Evolutionary conservation across 1,139 yeast genomes (phyloP).

Genomic region (Lodderomyces theae): DNA sequence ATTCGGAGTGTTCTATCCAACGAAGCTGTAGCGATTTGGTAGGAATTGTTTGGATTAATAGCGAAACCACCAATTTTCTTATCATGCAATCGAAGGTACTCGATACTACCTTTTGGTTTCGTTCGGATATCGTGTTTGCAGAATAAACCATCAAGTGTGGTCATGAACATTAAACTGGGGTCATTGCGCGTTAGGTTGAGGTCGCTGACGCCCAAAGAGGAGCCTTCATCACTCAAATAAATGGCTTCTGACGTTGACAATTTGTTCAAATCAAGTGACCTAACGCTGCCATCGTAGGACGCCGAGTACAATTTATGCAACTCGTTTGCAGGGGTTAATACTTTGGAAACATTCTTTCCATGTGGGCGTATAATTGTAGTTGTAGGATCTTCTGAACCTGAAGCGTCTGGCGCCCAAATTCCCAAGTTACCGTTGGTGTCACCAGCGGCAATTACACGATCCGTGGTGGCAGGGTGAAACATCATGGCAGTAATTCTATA

Average conservation of each 20-base stretch:
- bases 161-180: conserved; percentile 57
- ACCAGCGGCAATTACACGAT: conserved; percentile 74
- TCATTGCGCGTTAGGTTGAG: conserved; percentile 45
- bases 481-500: conserved; percentile 71
- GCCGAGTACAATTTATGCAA: conserved; percentile 61
- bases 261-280: conserved; percentile 65
- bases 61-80: conserved; percentile 89
- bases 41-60: conserved; percentile 59
- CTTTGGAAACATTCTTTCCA: conserved; percentile 66
- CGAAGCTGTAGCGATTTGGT: conserved; percentile 81
- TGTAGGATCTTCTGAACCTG: conserved; percentile 48
- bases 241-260: conserved; percentile 58
- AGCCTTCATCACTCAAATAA: conserved; percentile 48
- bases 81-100: conserved; percentile 65
- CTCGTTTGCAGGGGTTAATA: conserved; percentile 50
- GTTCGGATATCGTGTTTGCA: conserved; percentile 66
- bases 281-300: conserved; percentile 84
- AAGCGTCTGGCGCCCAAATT: conserved; percentile 52
- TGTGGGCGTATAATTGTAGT: conserved; percentile 69
- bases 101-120: conserved; percentile 26
- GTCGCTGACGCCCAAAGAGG: conserved; percentile 58
- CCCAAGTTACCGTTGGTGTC: conserved; percentile 85
- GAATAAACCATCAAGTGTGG: conserved; percentile 79
- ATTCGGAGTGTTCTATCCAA: conserved; percentile 77
- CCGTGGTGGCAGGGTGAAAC: conserved; percentile 70